These are phyloP conservation scores for Sistotremastrum niveocremeum DNA, from an alignment of 768 basidiomycete species.

Conservation along the genomic window DNA sequence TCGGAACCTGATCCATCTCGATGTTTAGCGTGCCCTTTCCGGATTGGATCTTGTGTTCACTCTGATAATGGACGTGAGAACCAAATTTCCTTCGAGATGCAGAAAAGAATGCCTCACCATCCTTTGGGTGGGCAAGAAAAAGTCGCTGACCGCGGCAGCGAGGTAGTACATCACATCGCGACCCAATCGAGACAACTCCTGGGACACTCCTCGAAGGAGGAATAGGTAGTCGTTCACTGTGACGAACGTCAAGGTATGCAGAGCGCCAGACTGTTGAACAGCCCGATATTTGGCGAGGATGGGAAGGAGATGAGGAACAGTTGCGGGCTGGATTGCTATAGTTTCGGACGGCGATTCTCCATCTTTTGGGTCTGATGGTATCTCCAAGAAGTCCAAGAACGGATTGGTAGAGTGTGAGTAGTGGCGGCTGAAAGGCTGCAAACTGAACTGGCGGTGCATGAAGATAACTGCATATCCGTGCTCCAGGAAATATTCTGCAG, in stretches of 20 bases:
- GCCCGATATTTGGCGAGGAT: conserved; percentile 71
- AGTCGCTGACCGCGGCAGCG: conserved; percentile 96
- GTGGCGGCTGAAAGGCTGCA: conserved; percentile 94
- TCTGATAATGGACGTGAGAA: conserved; percentile 29
- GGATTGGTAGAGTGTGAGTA: conserved; percentile 98
- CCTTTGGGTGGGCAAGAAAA: conserved; percentile 84
- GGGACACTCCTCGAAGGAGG: conserved; percentile 70
- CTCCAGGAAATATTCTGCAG: conserved; percentile 93
- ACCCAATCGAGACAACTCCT: conserved; percentile 59
- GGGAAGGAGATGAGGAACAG: conserved; percentile 37
- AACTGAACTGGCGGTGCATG: conserved; percentile 94
- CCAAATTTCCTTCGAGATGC: not conserved
- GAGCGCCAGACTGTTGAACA: conserved; percentile 56
- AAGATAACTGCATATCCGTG: conserved; percentile 96
- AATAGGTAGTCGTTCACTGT: conserved; percentile 96
- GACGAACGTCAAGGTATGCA: conserved; percentile 82
- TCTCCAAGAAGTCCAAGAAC: conserved; percentile 88
- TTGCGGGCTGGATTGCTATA: conserved; percentile 11
- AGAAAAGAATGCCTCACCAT: conserved; percentile 45
- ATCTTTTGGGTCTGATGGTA: conserved; percentile 24
- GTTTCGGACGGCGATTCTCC: conserved; percentile 17
- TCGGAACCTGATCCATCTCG: conserved; percentile 99
- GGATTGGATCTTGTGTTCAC: conserved; percentile 97
- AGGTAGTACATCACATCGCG: conserved; percentile 85
- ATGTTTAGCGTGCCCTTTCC: conserved; percentile 86